Evolutionary conservation across 1,284 basidiomycete genomes (phyloP).

Genomic region (Moesziomyces parantarcticus): DNA sequence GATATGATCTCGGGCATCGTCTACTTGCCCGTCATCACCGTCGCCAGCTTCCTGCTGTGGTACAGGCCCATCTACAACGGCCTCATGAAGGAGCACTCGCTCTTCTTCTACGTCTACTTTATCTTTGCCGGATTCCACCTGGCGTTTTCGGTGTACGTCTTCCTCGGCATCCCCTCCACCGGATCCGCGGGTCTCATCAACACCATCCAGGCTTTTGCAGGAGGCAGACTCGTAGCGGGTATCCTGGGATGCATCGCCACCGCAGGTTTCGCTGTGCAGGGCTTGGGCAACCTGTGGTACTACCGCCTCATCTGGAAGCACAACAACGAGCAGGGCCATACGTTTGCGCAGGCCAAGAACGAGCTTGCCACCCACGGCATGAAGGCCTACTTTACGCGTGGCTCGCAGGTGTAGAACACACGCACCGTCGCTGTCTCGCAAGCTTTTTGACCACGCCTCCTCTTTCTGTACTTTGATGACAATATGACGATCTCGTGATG

Average conservation of each 20-base stretch:
- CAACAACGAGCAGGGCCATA: conserved; percentile 74
- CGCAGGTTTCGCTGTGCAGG: conserved; percentile 87
- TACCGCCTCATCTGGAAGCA: conserved; percentile 85
- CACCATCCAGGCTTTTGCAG: conserved; percentile 75
- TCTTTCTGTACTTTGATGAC: conserved; percentile 17
- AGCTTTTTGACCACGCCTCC: not conserved
- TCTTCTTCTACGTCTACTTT: conserved; percentile 71
- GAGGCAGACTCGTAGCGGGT: conserved; percentile 40
- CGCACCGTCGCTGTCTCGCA: no score
- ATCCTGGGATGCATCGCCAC: conserved; percentile 81
- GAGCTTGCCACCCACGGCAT: conserved; percentile 87
- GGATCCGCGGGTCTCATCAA: conserved; percentile 95
- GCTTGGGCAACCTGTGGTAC: conserved; percentile 82
- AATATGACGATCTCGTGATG: not conserved
- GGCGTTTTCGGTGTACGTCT: conserved; percentile 76
- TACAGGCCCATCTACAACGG: conserved; percentile 90
- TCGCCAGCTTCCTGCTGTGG: conserved; percentile 88
- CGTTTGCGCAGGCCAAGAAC: conserved; percentile 77
- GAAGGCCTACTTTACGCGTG: conserved; percentile 78
- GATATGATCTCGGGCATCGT: conserved; percentile 78
- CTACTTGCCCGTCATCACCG: conserved; percentile 83
- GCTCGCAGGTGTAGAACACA: conserved; percentile 25
- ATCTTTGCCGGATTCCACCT: conserved; percentile 86
- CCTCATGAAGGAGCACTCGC: conserved; percentile 83
- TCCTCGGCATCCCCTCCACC: conserved; percentile 74